Percentiles rank a stretch among this genome's conserved stretches.
phyloP scores from a whole-genome alignment of 2,329 filamentous ascomycete species.

The Periglandula ipomoeae region DNA sequence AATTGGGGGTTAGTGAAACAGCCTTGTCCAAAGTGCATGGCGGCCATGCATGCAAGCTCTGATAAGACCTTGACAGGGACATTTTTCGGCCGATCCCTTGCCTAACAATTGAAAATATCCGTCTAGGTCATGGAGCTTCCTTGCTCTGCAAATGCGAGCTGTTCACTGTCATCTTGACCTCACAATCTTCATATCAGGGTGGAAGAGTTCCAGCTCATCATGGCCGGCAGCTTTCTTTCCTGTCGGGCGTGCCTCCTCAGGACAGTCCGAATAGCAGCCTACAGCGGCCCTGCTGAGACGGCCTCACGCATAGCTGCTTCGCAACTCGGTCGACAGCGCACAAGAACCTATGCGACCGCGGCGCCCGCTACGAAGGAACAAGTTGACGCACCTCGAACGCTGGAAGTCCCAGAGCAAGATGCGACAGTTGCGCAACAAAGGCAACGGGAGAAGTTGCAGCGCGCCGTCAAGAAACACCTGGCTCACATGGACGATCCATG shows the following conservation, averaged over 20 bases:
- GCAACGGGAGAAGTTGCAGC: constrained; percentile 21
- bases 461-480: constrained; percentile 45
- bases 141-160: neutral
- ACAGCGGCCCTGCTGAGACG: neutral
- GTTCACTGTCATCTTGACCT: neutral
- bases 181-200: neutral
- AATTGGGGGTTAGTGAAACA: neutral
- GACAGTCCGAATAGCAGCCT: constrained; percentile 13
- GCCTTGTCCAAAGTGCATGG: neutral
- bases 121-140: neutral
- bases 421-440: constrained; percentile 11
- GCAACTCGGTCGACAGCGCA: constrained; percentile 5
- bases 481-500: constrained; percentile 59
- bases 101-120: neutral
- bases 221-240: constrained; percentile 19
- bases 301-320: neutral
- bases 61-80: constrained; percentile 6
- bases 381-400: constrained; percentile 15
- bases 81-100: neutral
- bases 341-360: constrained; percentile 11
- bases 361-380: constrained; percentile 2
- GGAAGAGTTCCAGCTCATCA: constrained; percentile 5
- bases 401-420: constrained; percentile 12
- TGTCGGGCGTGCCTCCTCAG: constrained; percentile 20
- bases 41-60: constrained; percentile 48